Evolutionary conservation across 495 filamentous ascomycete species (phyloP), one percentile per base, ranked within the genome.

Genomic region (Penicillium fimorum): DNA sequence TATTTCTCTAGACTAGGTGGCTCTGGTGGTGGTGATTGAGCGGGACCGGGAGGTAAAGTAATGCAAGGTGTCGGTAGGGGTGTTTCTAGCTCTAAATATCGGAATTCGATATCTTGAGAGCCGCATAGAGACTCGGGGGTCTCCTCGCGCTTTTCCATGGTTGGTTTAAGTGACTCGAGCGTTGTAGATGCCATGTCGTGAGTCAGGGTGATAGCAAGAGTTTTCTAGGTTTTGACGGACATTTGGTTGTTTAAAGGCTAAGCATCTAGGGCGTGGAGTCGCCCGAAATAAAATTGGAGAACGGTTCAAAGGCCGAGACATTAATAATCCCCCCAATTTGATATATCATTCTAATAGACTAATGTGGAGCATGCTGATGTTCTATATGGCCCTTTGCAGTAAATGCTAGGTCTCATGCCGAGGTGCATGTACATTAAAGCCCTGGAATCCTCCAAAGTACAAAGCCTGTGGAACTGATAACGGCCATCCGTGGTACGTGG

Each of bases 71-170:
- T 67, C 1, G 89, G 88, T 2, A 92, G 65, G 10, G 75, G 64
- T 6, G 87, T 93, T 20, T 86, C 80, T 53, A 91, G 87, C 30
- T 85, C 89, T 15, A 96, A 77, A 64, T 92, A 93, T 27, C 84
- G 79, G 63, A 84, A 82, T 13, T 82, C 75, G 57, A 94, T 88
- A 29, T 73, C 70, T 45, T 67, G 60, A 0, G 63, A 40, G 17
- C 55, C 63, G 47, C 37, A 49, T 18, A 61, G 53, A 11, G 64
- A 62, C n/a, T 66, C 57, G 8, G 60, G 49, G 18, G 54, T 62
- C 4, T 53, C 35, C 8, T 62, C 58, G 37, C 56, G 50, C 30
- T 56, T 58, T 7, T 60, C 48, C 63, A 67, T 67, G 20, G 50
- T 30, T 4, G 18, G 13, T n/a, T 46, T 47, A 18, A 41, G 24